Evolutionary conservation across 2,329 filamentous ascomycete species (phyloP), one percentile per base, ranked within the genome.

Genomic region (Colletotrichum limetticola): DNA sequence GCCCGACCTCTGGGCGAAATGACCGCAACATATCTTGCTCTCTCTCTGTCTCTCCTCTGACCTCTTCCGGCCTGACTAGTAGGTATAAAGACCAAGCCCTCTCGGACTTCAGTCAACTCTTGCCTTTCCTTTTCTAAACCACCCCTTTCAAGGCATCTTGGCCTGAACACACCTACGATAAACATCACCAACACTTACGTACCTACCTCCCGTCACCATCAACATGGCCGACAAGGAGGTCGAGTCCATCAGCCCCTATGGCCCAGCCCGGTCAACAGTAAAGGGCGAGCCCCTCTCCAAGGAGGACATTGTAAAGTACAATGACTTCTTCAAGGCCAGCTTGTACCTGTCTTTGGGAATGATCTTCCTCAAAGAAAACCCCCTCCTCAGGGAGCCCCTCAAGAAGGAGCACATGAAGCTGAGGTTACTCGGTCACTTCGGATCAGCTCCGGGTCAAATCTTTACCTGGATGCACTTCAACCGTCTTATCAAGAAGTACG

Each of bases 401-500:
- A 90, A 90, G 76, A 84, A 89, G 37, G 90, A 94, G 66, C 91
- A 95, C 78, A 86, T 95, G 83, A 95, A 95, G 83, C 86, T 89
- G 72, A 90, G 93, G 75, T 85, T 95, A 9, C 86, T 95, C 2
- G 93, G 93, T 52, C 93, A 95, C 80, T 95, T 94, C 87, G 93
- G 93, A 66, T 94, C 92, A 3, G 93, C 93, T 62, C 91, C 93
- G n/a, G 93, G 93, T 16, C 93, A 95, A 82, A 91, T 92, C 71
- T 95, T 95, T 82, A 93, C 92, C 42, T 95, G 91, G 81, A 93
- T 95, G 85, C 93, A 95, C 83, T 93, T 94, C 87, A 95, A 95
- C 82, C 91, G 93, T 42, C 84, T 95, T 72, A 94, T 95, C 86
- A 94, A 93, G 82, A 95, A 95, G 82, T 93, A 94, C 78, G 89